Evolutionary conservation across 2,329 filamentous ascomycete species (phyloP), one percentile per base, ranked within the genome.

Genomic region (Aspergillus sp.): DNA sequence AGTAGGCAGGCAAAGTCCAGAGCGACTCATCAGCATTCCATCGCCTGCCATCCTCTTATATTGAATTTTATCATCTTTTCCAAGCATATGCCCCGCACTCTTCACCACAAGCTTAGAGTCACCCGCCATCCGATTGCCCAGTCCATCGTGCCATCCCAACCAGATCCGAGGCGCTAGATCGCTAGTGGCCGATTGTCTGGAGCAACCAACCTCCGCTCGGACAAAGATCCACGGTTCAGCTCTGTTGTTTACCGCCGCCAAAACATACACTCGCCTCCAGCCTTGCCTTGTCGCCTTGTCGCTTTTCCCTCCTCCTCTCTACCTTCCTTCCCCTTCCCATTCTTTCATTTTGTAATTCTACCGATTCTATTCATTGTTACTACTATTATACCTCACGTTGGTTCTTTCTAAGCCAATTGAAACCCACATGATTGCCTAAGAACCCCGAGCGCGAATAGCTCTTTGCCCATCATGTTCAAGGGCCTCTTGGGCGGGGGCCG

Each of bases 401-500:
- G 12, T 54, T 51, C 37, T 37, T 27, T 39, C 27, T 53, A 53
- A 41, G 19, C 40, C 53, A 40, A 50, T 51, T 40, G 22, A 54
- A 27, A 46, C 24, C 63, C 70, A 68, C 66, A 72, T 73, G 70
- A 60, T 70, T 59, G 49, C 49, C 62, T 62, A 59, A 66, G 42
- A 60, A 53, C 27, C 60, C 49, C 49, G 66, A 61, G 64, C 58
- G 63, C 51, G 56, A 53, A 69, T 61, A 58, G 62, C 61, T 69
- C 58, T 65, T 61, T 68, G 68, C 67, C 68, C 68, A 70, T 61
- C 65, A 75, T 75, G 73, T 72, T 74, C 58, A 75, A 70, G 62
- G 73, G 69, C 65, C 68, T 75, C 37, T 67, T 74, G 68, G 70
- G 71, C 68, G 70, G 73, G 64, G 67, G 68, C 61, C 68, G 68